These are phyloP conservation scores for Passiflora organensis DNA, from an alignment of 345 rosid genomes.

Conservation along the genomic window DNA sequence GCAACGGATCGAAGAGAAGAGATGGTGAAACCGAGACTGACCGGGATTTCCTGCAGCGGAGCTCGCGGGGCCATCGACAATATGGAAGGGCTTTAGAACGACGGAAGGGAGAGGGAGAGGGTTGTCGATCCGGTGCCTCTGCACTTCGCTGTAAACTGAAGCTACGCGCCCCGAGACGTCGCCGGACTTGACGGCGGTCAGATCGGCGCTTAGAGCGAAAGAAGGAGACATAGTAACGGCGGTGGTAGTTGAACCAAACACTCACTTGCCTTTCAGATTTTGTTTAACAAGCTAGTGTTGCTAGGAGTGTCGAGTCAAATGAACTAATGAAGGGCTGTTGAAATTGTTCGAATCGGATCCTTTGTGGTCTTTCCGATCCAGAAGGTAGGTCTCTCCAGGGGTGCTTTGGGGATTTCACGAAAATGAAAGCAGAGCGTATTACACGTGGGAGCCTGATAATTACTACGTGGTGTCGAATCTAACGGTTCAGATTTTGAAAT, in stretches of 20 bases:
- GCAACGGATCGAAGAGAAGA: neutral
- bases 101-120: conserved; percentile 82
- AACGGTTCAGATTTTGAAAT: too few species aligned
- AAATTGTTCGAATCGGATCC: too few species aligned
- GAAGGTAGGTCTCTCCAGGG: too few species aligned
- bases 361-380: too few species aligned
- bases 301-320: too few species aligned
- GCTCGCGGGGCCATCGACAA: conserved; percentile 85
- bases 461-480: too few species aligned
- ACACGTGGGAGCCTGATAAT: too few species aligned
- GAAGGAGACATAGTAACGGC: conserved; percentile 50
- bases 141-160: conserved; percentile 83
- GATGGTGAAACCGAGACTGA: conserved; percentile 10
- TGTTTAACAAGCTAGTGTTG: too few species aligned
- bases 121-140: conserved; percentile 67
- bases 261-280: too few species aligned
- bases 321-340: too few species aligned
- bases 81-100: conserved; percentile 50
- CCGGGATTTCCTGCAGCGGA: conserved; percentile 97
- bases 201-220: conserved; percentile 39
- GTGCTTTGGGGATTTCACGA: too few species aligned
- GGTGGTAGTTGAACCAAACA: neutral
- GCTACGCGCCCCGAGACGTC: conserved; percentile 49
- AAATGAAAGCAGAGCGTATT: too few species aligned
- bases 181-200: conserved; percentile 23